A percentile compares a stretch with the other conserved stretches of the same genome.
These are phyloP conservation scores for Suillus tomentosus DNA, from an alignment of 768 basidiomycete genomes.

Conservation along the genomic window DNA sequence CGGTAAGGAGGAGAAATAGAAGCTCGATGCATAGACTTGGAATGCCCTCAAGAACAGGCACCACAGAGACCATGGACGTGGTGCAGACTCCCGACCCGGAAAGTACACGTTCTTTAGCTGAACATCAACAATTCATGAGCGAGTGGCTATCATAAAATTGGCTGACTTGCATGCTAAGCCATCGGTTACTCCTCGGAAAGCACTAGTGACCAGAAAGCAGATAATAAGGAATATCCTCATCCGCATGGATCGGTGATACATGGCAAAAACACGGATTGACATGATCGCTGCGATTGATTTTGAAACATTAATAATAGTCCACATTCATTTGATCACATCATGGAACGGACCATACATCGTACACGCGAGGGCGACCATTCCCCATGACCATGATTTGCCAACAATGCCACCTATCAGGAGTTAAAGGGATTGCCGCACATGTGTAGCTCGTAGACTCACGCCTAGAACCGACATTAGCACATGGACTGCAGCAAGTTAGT, in stretches of 20 bases:
- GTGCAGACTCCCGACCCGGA: neutral
- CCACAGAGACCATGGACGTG: neutral
- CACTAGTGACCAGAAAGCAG: slow-evolving; percentile 1
- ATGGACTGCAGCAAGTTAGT: neutral
- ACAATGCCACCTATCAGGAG: neutral
- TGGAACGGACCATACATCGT: slow-evolving; percentile 2
- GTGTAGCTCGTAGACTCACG: neutral
- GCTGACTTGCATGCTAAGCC: neutral
- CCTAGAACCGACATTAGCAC: neutral
- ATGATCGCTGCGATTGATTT: neutral
- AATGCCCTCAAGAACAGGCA: neutral
- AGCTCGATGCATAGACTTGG: slow-evolving; percentile 3
- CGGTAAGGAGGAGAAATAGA: neutral
- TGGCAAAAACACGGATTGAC: slow-evolving; percentile 4
- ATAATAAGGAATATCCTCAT: neutral
- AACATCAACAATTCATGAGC: neutral
- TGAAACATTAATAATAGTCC: neutral
- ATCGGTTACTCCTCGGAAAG: neutral
- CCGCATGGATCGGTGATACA: neutral
- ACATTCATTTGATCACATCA: neutral
- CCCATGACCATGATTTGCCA: neutral
- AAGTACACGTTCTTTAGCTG: neutral
- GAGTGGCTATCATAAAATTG: neutral
- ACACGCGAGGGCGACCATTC: neutral
- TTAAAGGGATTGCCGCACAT: neutral